phyloP scores from a whole-genome alignment of 345 rosid genomes.

The Lepidium didymum region DNA sequence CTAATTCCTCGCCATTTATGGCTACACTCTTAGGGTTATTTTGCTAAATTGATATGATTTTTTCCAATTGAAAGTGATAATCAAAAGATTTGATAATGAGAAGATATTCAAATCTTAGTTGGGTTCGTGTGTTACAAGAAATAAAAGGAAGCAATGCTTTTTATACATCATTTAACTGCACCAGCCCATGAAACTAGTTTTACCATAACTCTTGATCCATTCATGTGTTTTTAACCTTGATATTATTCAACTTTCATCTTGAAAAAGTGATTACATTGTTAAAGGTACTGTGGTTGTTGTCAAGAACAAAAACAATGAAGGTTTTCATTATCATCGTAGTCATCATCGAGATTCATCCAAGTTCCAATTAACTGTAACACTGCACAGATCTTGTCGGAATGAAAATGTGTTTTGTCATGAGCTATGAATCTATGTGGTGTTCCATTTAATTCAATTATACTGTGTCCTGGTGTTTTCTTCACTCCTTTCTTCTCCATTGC shows the following conservation, averaged over 20 bases:
- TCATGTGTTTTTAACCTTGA: neutral
- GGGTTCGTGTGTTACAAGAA: neutral
- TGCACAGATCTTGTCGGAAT: slow-evolving; percentile 32
- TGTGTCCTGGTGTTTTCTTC: slow-evolving; percentile 71
- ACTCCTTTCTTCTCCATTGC: slow-evolving; percentile 78
- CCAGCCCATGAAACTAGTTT: neutral
- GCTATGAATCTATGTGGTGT: slow-evolving; percentile 54
- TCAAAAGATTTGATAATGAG: neutral
- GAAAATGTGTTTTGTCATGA: slow-evolving; percentile 50
- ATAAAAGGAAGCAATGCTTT: neutral
- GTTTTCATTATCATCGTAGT: neutral
- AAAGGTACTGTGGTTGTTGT: neutral
- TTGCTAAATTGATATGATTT: neutral
- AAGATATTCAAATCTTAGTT: neutral
- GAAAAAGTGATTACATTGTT: neutral
- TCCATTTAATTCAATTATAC: slow-evolving; percentile 48
- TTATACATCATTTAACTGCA: neutral
- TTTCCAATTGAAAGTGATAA: slow-evolving; percentile 10
- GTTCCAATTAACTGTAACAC: slow-evolving; percentile 33
- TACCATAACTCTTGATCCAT: neutral
- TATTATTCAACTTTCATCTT: neutral
- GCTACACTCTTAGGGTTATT: slow-evolving; percentile 19
- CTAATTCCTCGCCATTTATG: slow-evolving; percentile 17
- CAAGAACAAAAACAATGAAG: neutral
- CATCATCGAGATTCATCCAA: slow-evolving; percentile 38